Evolutionary conservation across 208 protist species (phyloP), one percentile per base, ranked within the genome.

Genomic region (Trypanosoma brucei): DNA sequence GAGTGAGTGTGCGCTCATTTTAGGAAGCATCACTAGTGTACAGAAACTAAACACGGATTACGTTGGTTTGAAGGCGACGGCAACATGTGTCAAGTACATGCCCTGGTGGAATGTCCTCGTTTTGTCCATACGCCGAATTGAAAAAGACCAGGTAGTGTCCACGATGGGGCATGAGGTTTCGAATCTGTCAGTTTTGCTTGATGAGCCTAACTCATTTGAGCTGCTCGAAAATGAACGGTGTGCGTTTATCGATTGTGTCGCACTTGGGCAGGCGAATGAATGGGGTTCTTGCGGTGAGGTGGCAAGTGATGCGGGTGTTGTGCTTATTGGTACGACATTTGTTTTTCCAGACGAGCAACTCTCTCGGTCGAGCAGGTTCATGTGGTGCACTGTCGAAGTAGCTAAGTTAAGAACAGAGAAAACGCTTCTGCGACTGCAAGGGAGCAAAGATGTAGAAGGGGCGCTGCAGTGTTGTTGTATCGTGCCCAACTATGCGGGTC

Each of bases 191-290:
- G 45, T 51, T 1, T 33, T 61, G 50, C 3, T 40, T 13, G 56
- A 56, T 5, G 45, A 60, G 13, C 62, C 57, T 40, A 22, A n/a
- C 34, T 60, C 36, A 30, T 14, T 62, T 56, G 65, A 76, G 52
- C 61, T 91, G 34, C 64, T 94, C 4, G 82, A 91, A 62, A 94
- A 94, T 65, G 87, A 94, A 45, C 63, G 87, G 13, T 91, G 84
- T 49, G 83, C 88, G 9, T 94, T 94, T 68, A 62, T 91, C 13
- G 72, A 91, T 60, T 62, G 75, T 44, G 44, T 88, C 46, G 53
- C 56, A 36, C 62, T 93, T 9, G 76, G 72, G 39, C 62, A 60
- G 44, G 51, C 37, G 4, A 75, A 66, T 63, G 39, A 75, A 31
- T 30, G 46, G 45, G 37, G 65, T 60, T 45, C 49, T 34, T 50